Base-by-base conservation (phyloP, 805 yeast species). In the Wickerhamomyces pijperi region DNA sequence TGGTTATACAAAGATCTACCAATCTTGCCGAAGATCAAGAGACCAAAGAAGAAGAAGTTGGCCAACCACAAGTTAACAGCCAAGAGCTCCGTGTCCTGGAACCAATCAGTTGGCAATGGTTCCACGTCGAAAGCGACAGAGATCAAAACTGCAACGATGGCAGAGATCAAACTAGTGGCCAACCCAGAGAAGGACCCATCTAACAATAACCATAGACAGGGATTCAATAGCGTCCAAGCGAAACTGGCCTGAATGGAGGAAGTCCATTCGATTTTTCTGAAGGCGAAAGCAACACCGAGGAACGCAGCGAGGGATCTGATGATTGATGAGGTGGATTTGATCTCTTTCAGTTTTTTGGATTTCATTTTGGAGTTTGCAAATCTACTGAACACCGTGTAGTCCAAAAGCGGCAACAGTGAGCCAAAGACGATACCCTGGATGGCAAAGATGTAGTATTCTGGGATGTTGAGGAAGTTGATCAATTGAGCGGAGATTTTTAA, bases 281-380 rank as follows among this genome's bases (percentile, higher is more conserved):
- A 68, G 19, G 85, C 86, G 50, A 76, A 82, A 4, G 78, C 68
- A 28, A 82, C 71, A 3, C 94, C 94, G 34, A 82, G 59, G 48
- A 81, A 69, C 3, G 85, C 80, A 40, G 80, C 72, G 35, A 65
- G 57, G 17, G 76, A 53, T 47, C 71, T 58, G 3, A 67, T 47
- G 20, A 64, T 42, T 20, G 45, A 32, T 12, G 45, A 35, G 35
- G 42, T 29, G 32, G 34, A 32, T 6, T 17, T n/a, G 13, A 31
- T 28, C 15, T 36, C 37, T n/a, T 37, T 41, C 2, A 50, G 37
- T 3, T 48, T 38, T 6, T 48, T 46, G n/a, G 29, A 25, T 16
- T 44, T 39, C 19, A 31, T 28, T 19, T 41, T 34, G 33, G 44
- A 47, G 7, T 42, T 41, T 5, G 48, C 47, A 20, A 28, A 19